A percentile compares a stretch with the other conserved stretches of the same genome.
Conservation (phyloP, 805 yeast species). For the Candida stauntonica region DNA sequence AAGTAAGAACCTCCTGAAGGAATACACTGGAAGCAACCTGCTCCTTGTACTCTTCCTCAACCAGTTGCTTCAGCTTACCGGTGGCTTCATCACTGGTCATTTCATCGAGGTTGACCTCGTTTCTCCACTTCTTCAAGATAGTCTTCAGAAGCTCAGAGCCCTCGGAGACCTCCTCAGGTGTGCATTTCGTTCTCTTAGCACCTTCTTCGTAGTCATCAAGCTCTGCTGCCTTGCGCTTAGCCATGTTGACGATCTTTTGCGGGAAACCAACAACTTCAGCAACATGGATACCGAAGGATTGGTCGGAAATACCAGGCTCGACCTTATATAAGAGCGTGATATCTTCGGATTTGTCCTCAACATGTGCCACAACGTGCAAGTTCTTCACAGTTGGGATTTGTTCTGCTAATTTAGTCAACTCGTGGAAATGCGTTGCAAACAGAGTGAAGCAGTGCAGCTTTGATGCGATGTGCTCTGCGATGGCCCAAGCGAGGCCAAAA, state of each 20-base stretch:
- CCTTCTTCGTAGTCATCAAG: constrained; percentile 44
- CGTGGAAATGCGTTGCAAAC: constrained; percentile 98
- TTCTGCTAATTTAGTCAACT: constrained; percentile 75
- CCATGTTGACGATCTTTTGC: constrained; percentile 84
- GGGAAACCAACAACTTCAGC: constrained; percentile 96
- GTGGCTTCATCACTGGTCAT: constrained; percentile 36
- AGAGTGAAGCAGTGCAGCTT: constrained; percentile 72
- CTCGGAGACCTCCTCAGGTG: constrained; percentile 43
- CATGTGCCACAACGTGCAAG: constrained; percentile 90
- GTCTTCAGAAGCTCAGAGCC: constrained; percentile 50
- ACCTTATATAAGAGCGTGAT: constrained; percentile 88
- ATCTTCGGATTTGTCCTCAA: constrained; percentile 54
- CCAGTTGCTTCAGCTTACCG: constrained; percentile 33
- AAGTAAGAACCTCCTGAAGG: constrained; percentile 39
- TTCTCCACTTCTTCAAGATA: constrained; percentile 38
- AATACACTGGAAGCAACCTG: constrained; percentile 34
- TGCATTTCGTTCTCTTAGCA: constrained; percentile 44
- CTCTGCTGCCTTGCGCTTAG: constrained; percentile 89
- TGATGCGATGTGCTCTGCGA: constrained; percentile 76
- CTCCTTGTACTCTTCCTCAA: constrained; percentile 26
- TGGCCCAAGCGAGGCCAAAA: constrained; percentile 96
- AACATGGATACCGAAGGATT: constrained; percentile 96
- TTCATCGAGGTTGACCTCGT: constrained; percentile 15
- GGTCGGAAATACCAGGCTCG: constrained; percentile 94
- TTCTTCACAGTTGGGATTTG: constrained; percentile 64